These are phyloP conservation scores for Lotus japonicus DNA, from an alignment of 306 rosid species.

Conservation along the genomic window DNA sequence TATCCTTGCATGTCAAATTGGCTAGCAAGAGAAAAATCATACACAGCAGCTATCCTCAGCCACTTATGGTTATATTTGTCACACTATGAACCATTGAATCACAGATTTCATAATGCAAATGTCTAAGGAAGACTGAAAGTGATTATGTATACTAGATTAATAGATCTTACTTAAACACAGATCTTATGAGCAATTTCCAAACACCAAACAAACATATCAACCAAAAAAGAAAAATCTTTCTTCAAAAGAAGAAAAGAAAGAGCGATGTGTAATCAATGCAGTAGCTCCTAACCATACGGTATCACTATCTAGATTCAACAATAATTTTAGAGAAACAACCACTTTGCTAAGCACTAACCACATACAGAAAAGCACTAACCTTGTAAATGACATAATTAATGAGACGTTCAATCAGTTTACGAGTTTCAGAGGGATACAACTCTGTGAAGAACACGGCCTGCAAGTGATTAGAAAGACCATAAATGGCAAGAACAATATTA, in stretches of 20 bases:
- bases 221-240: not conserved
- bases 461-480: constrained; percentile 24
- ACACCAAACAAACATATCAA: constrained; percentile 6
- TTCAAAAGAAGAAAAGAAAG: not conserved
- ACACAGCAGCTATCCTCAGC: not conserved
- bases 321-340: not conserved
- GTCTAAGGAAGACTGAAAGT: constrained; percentile 2
- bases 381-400: constrained; percentile 86
- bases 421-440: constrained; percentile 77
- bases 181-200: constrained; percentile 2
- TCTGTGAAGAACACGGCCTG: constrained; percentile 85
- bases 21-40: not conserved
- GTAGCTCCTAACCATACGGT: not conserved
- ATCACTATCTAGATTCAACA: not conserved
- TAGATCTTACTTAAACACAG: not conserved
- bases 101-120: not conserved
- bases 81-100: not conserved
- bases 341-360: not conserved
- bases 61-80: not conserved
- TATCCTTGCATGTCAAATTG: not conserved
- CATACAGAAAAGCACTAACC: constrained; percentile 38
- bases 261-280: not conserved
- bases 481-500: constrained; percentile 7
- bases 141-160: not conserved
- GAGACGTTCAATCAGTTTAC: constrained; percentile 76